Evolutionary conservation across 1,284 basidiomycete species (phyloP).

Genomic region (Ceratobasidium sp.): DNA sequence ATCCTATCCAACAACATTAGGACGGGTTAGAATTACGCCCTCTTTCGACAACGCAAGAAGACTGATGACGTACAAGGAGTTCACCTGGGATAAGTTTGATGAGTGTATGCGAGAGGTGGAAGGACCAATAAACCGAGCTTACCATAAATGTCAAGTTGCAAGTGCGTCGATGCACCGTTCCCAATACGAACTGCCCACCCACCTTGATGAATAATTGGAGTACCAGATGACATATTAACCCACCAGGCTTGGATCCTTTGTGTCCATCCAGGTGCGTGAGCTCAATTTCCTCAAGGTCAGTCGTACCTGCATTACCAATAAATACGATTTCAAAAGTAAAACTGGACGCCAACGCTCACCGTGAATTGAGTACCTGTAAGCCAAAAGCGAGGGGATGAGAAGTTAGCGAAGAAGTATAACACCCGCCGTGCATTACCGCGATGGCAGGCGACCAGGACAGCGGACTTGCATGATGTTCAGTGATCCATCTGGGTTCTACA

Average conservation of each 20-base stretch:
- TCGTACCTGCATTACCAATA: slow-evolving; percentile 62
- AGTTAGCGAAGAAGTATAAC: slow-evolving; percentile 25
- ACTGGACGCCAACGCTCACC: slow-evolving; percentile 60
- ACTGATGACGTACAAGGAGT: slow-evolving; percentile 7
- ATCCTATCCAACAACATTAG: slow-evolving; percentile 66
- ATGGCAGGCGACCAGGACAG: slow-evolving; percentile 26
- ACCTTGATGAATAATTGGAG: not conserved
- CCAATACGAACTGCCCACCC: slow-evolving; percentile 71
- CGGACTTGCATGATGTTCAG: slow-evolving; percentile 83
- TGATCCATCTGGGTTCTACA: slow-evolving; percentile 82
- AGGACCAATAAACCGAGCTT: slow-evolving; percentile 66
- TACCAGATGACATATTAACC: not conserved
- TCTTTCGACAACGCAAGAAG: not conserved
- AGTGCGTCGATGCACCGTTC: slow-evolving; percentile 89
- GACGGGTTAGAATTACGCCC: not conserved
- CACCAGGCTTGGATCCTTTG: slow-evolving; percentile 70
- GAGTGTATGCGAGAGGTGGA: slow-evolving; percentile 1
- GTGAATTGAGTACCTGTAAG: slow-evolving; percentile 78
- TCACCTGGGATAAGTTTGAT: not conserved
- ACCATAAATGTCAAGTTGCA: slow-evolving; percentile 93
- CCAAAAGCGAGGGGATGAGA: slow-evolving; percentile 12
- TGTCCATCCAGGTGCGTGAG: slow-evolving; percentile 87
- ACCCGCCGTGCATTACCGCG: slow-evolving; percentile 39
- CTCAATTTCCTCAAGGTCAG: slow-evolving; percentile 86
- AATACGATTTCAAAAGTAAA: not conserved